Conservation (phyloP, 2,329 filamentous ascomycete species). For the Neopestalotiopsis sp. region DNA sequence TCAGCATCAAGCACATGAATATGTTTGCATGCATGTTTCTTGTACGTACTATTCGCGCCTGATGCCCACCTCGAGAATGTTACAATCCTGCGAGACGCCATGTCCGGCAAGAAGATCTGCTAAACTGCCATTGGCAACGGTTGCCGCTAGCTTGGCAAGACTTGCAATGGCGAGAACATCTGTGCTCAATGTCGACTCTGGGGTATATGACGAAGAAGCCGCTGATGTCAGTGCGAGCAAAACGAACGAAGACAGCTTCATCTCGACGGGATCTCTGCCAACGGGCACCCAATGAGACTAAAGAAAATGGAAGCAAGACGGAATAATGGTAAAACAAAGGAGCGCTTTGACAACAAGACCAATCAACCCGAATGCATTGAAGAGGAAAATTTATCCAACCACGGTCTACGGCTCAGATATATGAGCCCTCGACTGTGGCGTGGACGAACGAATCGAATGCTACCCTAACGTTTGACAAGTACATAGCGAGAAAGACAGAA, state of each 20-base stretch:
- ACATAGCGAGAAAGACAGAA: background rate
- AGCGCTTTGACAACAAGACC: constrained; percentile 8
- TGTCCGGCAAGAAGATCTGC: constrained; percentile 4
- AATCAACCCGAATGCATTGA: background rate
- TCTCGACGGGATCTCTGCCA: background rate
- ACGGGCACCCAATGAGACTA: background rate
- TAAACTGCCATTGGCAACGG: constrained; percentile 13
- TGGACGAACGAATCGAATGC: background rate
- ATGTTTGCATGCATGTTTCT: background rate
- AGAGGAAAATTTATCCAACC: constrained; percentile 8
- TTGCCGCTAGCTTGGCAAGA: constrained; percentile 15
- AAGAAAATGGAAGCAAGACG: background rate
- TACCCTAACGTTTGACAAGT: background rate
- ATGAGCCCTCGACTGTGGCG: background rate
- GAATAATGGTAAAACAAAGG: background rate
- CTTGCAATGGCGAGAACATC: constrained; percentile 17
- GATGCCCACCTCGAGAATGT: constrained; percentile 9
- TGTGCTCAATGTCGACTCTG: constrained; percentile 19
- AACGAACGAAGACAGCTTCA: background rate
- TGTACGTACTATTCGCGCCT: constrained; percentile 21
- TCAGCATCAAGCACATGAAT: background rate
- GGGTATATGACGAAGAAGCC: constrained; percentile 11
- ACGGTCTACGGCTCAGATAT: constrained; percentile 12
- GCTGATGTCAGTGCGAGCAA: constrained; percentile 8
- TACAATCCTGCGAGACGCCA: constrained; percentile 19